Percentiles rank a stretch among this genome's conserved stretches.
Conservation (phyloP, 1,139 yeast species). For the Zygoascus sp. region DNA sequence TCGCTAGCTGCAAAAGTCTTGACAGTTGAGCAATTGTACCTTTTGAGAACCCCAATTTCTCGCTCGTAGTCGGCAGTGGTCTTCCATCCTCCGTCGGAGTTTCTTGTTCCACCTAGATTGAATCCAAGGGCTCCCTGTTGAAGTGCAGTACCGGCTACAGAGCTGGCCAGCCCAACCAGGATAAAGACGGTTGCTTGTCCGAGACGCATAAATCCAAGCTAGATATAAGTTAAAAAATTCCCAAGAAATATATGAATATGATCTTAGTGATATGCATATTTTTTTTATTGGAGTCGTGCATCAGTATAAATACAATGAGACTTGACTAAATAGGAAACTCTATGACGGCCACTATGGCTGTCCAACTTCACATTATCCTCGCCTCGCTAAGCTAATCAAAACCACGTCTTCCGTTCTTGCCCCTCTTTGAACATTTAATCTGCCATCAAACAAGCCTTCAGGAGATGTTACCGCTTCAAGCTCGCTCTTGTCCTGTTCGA, state of each 20-base stretch:
- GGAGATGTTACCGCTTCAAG: slow-evolving; percentile 53
- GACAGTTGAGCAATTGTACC: slow-evolving; percentile 52
- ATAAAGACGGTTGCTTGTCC: too few species aligned
- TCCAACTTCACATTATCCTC: background rate
- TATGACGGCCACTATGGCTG: background rate
- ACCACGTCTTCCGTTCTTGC: slow-evolving; percentile 68
- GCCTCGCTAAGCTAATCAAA: slow-evolving; percentile 54
- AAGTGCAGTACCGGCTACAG: too few species aligned
- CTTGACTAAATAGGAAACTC: background rate
- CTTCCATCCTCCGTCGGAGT: slow-evolving; percentile 47
- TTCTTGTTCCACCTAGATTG: slow-evolving; percentile 73
- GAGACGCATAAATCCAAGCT: background rate
- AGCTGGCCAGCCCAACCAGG: too few species aligned
- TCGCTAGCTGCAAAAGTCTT: slow-evolving; percentile 85
- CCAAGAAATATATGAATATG: too few species aligned
- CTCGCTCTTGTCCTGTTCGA: slow-evolving; percentile 44
- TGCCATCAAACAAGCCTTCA: slow-evolving; percentile 65
- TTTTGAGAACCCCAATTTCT: slow-evolving; percentile 55
- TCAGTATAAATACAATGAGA: background rate
- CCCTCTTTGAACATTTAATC: slow-evolving; percentile 50
- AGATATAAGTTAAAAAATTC: too few species aligned
- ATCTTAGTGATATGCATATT: too few species aligned
- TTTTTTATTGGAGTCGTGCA: too few species aligned
- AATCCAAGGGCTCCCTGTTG: slow-evolving; percentile 45
- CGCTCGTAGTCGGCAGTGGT: slow-evolving; percentile 56